Conservation (phyloP, 2,329 filamentous ascomycete species). For the Chaetomium globosum region DNA sequence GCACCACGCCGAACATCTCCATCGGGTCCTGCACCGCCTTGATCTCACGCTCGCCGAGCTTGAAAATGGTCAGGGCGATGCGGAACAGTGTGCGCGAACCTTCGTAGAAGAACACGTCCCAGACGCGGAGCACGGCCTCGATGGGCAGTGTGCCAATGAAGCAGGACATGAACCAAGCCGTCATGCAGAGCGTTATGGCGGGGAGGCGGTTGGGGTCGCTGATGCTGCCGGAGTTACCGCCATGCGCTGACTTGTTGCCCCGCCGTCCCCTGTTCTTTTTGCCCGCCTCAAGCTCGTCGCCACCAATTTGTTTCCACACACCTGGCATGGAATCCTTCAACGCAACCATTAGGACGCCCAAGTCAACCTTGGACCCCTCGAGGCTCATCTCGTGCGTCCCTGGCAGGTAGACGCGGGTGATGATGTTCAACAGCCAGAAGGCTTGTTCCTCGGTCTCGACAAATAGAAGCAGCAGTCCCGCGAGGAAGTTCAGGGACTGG, state of each 20-base stretch:
- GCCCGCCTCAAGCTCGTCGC: slow-evolving; percentile 64
- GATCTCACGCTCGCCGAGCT: slow-evolving; percentile 80
- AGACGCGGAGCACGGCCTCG: slow-evolving; percentile 87
- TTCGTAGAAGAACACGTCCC: slow-evolving; percentile 96
- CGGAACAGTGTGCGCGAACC: slow-evolving; percentile 92
- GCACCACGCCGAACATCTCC: slow-evolving; percentile 94
- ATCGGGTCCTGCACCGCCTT: slow-evolving; percentile 79
- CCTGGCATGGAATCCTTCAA: slow-evolving; percentile 79
- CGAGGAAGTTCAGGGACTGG: slow-evolving; percentile 92
- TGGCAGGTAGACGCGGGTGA: slow-evolving; percentile 83
- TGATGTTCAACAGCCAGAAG: slow-evolving; percentile 91
- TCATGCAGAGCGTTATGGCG: slow-evolving; percentile 88
- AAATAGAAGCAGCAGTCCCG: slow-evolving; percentile 85
- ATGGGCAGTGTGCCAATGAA: slow-evolving; percentile 92
- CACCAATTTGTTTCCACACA: slow-evolving; percentile 86
- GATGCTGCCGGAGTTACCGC: slow-evolving; percentile 44
- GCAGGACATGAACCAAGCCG: slow-evolving; percentile 97
- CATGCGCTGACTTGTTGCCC: slow-evolving; percentile 40
- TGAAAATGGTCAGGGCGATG: slow-evolving; percentile 88
- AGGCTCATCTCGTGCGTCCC: slow-evolving; percentile 89
- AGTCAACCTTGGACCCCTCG: slow-evolving; percentile 89
- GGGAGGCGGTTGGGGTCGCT: slow-evolving; percentile 63
- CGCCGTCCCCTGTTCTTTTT: slow-evolving; percentile 41
- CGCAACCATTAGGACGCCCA: slow-evolving; percentile 87
- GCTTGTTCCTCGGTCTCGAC: slow-evolving; percentile 84